Base-by-base conservation (phyloP, 345 rosid genomes). In the Euphorbia lathyris region DNA sequence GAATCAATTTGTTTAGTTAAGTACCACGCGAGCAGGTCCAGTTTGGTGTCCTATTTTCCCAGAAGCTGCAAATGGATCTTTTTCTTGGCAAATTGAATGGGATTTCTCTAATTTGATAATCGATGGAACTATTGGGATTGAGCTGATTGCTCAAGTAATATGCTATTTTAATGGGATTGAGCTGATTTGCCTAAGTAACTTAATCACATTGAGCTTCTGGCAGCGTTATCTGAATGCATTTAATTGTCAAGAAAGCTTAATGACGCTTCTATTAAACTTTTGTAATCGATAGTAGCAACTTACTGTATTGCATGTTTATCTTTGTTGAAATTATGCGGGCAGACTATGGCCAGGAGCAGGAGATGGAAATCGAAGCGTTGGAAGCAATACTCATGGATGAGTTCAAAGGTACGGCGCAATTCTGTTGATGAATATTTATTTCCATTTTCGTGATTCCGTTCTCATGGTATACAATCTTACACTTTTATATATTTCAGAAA, bases 361-460 rank as follows among this genome's bases (percentile, higher is more conserved):
- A 90, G 58, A 95, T 95, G 97, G 97, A 95, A 80, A 90, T 95
- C 30, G 97, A 95, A 81, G 97, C 99, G 26, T 70, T 92, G 77
- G 93, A 90, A 77, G 95, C 99, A 55, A 95, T 95, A 78, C 97
- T 95, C 40, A 87, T 88, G 88, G 97, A 95, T 67, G 99, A 95
- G n/a, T 95, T 95, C 66, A 87, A 90, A 88, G 99, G 97, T 91
- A 11, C 27, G 51, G 74, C 22, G 1, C 43, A 30, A 36, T 62
- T 57, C 10, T 45, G 22, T 11, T 56, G 7, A 27, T 52, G 20
- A 26, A 43, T 58, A 14, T 22, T 25, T 75, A 73, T 55, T 78
- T 67, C 55, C 34, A 36, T 25, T 64, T 40, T 63, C 58, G 36
- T 19, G 48, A 5, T 25, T 52, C 36, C 17, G 23, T 7, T 16